phyloP scores from a whole-genome alignment of 2,329 filamentous ascomycete genomes.

The Corinectria fuckeliana region DNA sequence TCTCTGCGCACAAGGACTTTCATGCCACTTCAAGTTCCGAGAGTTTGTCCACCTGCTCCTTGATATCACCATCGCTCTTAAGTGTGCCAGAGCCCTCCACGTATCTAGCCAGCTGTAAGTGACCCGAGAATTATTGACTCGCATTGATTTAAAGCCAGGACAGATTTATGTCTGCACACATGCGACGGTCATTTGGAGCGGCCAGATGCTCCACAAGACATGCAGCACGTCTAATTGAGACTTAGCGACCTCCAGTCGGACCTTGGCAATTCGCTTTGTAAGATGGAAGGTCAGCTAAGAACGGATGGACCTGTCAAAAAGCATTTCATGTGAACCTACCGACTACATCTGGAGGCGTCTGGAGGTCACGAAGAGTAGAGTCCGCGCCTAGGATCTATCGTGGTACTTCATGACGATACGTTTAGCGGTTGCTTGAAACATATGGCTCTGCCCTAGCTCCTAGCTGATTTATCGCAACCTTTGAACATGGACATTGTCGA shows the following conservation, averaged over 20 bases:
- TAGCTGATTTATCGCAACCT: neutral
- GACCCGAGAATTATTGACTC: neutral
- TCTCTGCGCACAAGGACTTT: neutral
- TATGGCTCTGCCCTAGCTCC: neutral
- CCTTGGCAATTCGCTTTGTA: neutral
- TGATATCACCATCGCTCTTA: neutral
- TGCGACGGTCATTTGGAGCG: neutral
- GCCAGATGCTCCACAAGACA: neutral
- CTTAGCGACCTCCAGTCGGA: neutral
- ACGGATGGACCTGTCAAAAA: neutral
- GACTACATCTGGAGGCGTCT: neutral
- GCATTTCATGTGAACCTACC: neutral
- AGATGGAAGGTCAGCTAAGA: neutral
- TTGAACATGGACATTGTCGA: neutral
- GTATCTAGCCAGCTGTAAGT: neutral
- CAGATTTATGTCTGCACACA: neutral
- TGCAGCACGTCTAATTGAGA: neutral
- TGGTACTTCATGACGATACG: neutral
- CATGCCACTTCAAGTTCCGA: neutral
- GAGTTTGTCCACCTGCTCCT: neutral
- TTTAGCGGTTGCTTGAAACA: neutral
- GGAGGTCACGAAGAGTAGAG: neutral
- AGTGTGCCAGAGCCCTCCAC: neutral
- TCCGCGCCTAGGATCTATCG: neutral
- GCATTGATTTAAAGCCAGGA: neutral